Percentiles rank a stretch among this genome's conserved stretches.
phyloP scores from a whole-genome alignment of 345 rosid species.

The Eucalyptus tenuipes region DNA sequence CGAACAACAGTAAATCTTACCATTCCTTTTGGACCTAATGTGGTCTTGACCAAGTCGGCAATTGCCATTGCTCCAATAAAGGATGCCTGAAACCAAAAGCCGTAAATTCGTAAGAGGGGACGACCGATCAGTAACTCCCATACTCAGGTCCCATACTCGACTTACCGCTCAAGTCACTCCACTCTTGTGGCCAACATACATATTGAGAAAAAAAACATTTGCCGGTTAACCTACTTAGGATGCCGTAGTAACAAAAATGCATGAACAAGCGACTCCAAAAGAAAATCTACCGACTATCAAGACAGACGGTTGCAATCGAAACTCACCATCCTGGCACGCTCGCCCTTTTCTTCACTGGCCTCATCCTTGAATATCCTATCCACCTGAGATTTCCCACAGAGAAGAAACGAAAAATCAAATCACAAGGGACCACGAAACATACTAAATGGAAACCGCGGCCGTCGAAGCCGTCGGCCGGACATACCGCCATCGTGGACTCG shows the following conservation, averaged over 20 bases:
- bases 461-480: neutral
- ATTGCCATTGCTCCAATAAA: slow-evolving; percentile 95
- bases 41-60: slow-evolving; percentile 84
- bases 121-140: neutral
- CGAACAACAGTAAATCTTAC: slow-evolving; percentile 12
- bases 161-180: neutral
- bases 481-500: neutral
- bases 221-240: neutral
- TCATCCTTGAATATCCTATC: slow-evolving; percentile 81
- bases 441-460: neutral
- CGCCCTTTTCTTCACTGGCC: slow-evolving; percentile 93
- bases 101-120: neutral
- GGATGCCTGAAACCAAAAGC: slow-evolving; percentile 43
- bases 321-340: slow-evolving; percentile 83
- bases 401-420: neutral
- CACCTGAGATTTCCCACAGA: slow-evolving; percentile 23
- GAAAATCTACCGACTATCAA: neutral
- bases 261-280: neutral
- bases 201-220: neutral
- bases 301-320: neutral
- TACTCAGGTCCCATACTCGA: neutral
- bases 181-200: neutral
- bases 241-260: neutral
- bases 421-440: neutral
- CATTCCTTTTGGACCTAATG: slow-evolving; percentile 98